phyloP scores from a whole-genome alignment of 257 asterid genomes.

The Eustoma russellianum region DNA sequence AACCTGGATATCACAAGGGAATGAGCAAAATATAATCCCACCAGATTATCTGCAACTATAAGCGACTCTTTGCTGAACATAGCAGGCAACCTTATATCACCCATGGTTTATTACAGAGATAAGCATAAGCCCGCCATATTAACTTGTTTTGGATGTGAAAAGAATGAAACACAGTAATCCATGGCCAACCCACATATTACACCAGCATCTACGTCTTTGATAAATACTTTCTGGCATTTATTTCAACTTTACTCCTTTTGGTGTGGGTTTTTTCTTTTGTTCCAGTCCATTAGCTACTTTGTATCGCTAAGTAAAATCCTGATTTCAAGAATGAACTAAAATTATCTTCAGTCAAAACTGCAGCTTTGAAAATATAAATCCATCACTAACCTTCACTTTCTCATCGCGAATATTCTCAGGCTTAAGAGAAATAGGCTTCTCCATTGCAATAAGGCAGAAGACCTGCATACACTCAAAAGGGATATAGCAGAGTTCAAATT shows the following conservation, averaged over 20 bases:
- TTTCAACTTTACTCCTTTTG: neutral
- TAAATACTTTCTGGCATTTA: neutral
- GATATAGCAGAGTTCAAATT: neutral
- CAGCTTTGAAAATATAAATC: neutral
- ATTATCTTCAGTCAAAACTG: neutral
- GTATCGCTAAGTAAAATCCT: no score
- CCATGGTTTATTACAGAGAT: neutral
- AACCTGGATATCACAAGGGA: slow-evolving; percentile 41
- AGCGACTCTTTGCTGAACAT: no score
- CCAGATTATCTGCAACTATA: neutral
- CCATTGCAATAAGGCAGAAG: slow-evolving; percentile 89
- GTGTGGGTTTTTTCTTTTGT: neutral
- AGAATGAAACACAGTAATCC: neutral
- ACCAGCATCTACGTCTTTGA: neutral
- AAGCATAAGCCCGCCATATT: neutral
- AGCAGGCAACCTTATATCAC: no score
- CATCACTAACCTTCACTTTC: slow-evolving; percentile 67
- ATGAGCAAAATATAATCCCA: neutral
- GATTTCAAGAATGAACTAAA: neutral
- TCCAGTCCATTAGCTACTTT: neutral
- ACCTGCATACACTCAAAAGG: slow-evolving; percentile 34
- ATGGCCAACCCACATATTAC: neutral
- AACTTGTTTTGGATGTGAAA: no score
- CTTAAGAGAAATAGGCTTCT: slow-evolving; percentile 66
- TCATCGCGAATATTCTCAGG: slow-evolving; percentile 87